phyloP scores from a whole-genome alignment of 495 filamentous ascomycete genomes.

The Mycothermus thermophilus region DNA sequence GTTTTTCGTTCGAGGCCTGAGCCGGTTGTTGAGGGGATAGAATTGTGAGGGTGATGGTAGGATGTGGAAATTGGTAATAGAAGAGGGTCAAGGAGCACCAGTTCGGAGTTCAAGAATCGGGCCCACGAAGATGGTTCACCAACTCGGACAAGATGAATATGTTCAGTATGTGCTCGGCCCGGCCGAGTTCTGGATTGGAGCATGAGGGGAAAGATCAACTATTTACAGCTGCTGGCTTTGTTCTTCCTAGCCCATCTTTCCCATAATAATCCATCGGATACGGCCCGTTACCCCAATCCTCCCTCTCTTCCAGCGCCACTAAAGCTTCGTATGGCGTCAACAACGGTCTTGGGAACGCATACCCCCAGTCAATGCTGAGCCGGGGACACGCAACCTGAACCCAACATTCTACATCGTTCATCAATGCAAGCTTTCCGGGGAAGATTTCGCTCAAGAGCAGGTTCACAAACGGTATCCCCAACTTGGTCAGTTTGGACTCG shows the following conservation, averaged over 20 bases:
- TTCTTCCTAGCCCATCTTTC: conserved; percentile 78
- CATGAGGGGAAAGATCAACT: no score
- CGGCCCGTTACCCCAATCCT: conserved; percentile 66
- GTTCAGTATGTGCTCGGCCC: no score
- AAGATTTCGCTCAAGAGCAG: conserved; percentile 87
- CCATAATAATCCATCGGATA: conserved; percentile 99
- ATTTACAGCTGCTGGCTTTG: conserved; percentile 30
- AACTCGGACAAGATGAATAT: no score
- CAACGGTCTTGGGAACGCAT: conserved; percentile 79
- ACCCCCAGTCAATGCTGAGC: conserved; percentile 96
- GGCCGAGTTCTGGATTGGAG: no score
- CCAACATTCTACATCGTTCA: conserved; percentile 91
- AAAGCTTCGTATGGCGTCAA: conserved; percentile 92
- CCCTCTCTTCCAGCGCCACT: conserved; percentile 62
- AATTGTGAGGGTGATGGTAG: neutral
- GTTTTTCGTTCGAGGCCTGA: conserved; percentile 79
- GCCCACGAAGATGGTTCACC: no score
- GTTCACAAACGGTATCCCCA: conserved; percentile 65
- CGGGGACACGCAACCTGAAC: conserved; percentile 93
- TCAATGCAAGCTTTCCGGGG: conserved; percentile 82
- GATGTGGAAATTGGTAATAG: neutral
- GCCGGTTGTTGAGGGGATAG: conserved; percentile 44
- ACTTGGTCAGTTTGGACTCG: conserved; percentile 52
- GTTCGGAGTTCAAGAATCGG: no score
- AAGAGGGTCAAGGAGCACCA: neutral